Percentiles rank a stretch among this genome's conserved stretches.
Conservation (phyloP, 83 land plant species). For the Diphasiastrum complanatum region DNA sequence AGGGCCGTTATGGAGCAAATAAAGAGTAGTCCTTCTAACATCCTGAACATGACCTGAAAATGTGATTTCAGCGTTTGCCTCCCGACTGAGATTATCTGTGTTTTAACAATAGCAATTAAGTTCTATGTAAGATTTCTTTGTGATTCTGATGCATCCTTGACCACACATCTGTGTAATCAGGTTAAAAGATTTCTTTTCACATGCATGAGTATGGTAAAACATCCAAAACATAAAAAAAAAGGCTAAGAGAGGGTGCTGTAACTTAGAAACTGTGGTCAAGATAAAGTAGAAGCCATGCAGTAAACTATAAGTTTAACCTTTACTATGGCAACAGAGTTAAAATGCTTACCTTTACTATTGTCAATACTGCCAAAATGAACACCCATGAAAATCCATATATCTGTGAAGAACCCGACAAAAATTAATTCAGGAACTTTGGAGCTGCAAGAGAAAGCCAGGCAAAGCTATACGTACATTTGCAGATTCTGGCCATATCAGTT, state of each 20-base stretch:
- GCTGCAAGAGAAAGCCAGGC: no score
- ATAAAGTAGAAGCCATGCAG: no score
- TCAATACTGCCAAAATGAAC: constrained; percentile 41
- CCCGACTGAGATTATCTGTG: constrained; percentile 51
- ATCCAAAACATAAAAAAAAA: no score
- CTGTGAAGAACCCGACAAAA: constrained; percentile 31
- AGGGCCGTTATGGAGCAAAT: constrained; percentile 41
- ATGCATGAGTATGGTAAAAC: no score
- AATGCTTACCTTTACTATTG: constrained; percentile 49
- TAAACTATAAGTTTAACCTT: neutral
- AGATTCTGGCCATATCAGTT: no score
- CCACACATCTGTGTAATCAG: no score
- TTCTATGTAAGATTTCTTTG: no score
- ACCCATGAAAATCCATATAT: constrained; percentile 76
- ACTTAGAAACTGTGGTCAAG: no score
- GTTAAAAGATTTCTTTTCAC: no score
- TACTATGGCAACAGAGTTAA: neutral
- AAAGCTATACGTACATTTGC: no score
- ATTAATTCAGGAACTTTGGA: neutral
- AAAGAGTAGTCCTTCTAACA: constrained; percentile 57
- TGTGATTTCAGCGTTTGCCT: constrained; percentile 48
- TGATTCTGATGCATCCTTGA: no score
- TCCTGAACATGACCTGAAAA: constrained; percentile 55
- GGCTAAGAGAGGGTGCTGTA: no score
- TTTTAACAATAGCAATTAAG: neutral